Conservation (phyloP, 768 basidiomycete species). For the Termitomyces sp. region DNA sequence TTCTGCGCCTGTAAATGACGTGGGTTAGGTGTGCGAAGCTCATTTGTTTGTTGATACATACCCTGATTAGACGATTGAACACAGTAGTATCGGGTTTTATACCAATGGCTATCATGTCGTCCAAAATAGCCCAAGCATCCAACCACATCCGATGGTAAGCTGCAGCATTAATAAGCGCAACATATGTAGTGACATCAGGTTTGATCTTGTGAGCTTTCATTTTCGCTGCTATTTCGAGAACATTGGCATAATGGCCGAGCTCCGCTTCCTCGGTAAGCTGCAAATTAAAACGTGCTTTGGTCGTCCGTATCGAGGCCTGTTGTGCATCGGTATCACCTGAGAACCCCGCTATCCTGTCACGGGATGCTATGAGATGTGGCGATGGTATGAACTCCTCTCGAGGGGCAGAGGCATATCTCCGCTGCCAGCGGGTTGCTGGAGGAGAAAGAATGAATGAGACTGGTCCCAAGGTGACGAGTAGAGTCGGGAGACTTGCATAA, state of each 20-base stretch:
- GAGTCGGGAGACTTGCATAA: constrained; percentile 2
- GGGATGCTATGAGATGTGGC: constrained; percentile 7
- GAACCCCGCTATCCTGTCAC: constrained; percentile 1
- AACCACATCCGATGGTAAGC: constrained; percentile 33
- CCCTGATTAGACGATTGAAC: constrained; percentile 58
- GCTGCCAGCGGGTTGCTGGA: constrained; percentile 1
- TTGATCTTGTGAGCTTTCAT: constrained; percentile 53
- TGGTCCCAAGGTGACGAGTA: not conserved
- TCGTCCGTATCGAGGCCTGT: constrained; percentile 10
- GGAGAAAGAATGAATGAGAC: not conserved
- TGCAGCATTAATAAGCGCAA: constrained; percentile 46
- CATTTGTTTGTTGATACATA: constrained; percentile 21
- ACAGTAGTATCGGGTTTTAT: constrained; percentile 43
- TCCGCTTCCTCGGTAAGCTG: constrained; percentile 32
- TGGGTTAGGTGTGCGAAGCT: not conserved
- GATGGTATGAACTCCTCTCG: constrained; percentile 4
- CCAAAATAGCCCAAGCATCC: constrained; percentile 60
- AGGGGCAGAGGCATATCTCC: constrained; percentile 4
- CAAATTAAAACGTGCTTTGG: constrained; percentile 25
- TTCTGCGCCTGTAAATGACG: constrained; percentile 38
- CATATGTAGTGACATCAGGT: constrained; percentile 56
- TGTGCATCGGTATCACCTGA: constrained; percentile 12
- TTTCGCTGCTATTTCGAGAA: constrained; percentile 37
- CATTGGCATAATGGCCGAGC: constrained; percentile 26
- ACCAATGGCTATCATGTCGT: constrained; percentile 56